Percentiles rank a stretch among this genome's conserved stretches.
These are phyloP conservation scores for Yamadazyma songkhlaensis DNA, from an alignment of 1,139 yeast species.

Conservation along the genomic window DNA sequence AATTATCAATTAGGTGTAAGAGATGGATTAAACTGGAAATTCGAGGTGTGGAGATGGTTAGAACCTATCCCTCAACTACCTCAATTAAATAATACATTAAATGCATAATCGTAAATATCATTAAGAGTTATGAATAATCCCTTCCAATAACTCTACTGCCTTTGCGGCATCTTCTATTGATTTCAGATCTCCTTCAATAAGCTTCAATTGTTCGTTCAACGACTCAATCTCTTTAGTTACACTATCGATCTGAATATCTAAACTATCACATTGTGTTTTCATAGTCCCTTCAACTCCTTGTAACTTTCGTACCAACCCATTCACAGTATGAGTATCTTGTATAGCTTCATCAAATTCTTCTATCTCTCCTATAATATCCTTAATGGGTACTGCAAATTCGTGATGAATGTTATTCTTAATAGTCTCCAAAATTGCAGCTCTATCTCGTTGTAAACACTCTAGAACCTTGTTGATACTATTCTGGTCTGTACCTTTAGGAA, in stretches of 20 bases:
- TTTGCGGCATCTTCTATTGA: conserved; percentile 1
- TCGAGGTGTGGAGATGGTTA: conserved; percentile 72
- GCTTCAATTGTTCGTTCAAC: conserved; percentile 7
- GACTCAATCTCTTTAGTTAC: conserved; percentile 17
- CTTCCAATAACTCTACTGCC: conserved; percentile 1
- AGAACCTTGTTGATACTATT: conserved; percentile 10
- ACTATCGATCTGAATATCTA: conserved; percentile 16
- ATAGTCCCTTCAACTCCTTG: conserved; percentile 10
- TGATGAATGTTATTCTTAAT: conserved; percentile 17
- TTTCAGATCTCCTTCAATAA: neutral
- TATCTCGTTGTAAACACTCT: conserved; percentile 16
- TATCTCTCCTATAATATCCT: conserved; percentile 6
- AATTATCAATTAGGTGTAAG: conserved; percentile 75
- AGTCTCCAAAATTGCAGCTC: conserved; percentile 12
- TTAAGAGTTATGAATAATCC: conserved; percentile 1
- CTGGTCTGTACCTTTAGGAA: conserved; percentile 16
- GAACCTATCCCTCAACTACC: neutral
- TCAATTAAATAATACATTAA: conserved; percentile 1
- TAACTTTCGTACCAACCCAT: conserved; percentile 15
- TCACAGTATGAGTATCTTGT: conserved; percentile 11
- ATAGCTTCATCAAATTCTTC: conserved; percentile 5
- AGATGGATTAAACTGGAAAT: conserved; percentile 72
- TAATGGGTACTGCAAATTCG: conserved; percentile 24
- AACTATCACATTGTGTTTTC: conserved; percentile 3
- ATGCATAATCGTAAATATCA: conserved; percentile 6